phyloP scores from a whole-genome alignment of 169 alveolate genomes.

The Plasmodium malariae region DNA sequence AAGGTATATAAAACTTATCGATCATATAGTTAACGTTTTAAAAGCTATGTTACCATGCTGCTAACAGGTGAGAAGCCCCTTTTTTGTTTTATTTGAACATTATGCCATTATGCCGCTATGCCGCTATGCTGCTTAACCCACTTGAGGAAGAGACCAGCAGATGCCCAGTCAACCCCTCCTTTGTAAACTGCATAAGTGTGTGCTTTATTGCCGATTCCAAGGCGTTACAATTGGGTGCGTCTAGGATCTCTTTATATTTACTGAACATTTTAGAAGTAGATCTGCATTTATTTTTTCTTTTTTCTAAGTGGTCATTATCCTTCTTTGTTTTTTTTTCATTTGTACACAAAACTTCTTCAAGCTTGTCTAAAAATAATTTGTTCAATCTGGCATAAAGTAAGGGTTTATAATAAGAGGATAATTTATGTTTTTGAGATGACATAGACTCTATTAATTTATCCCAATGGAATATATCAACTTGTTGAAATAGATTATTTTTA shows the following conservation, averaged over 20 bases:
- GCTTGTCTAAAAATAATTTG: constrained; percentile 7
- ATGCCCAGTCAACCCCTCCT: too few relatives aligned
- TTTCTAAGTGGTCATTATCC: background rate
- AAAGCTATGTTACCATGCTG: too few relatives aligned
- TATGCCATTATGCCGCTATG: too few relatives aligned
- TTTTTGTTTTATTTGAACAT: too few relatives aligned
- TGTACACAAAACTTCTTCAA: background rate
- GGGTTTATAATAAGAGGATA: constrained; percentile 22
- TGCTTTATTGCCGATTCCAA: background rate
- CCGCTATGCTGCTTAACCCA: too few relatives aligned
- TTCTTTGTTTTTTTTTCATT: constrained; percentile 2
- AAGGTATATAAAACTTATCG: too few relatives aligned
- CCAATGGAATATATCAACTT: constrained; percentile 54
- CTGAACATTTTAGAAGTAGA: background rate
- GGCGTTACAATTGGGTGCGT: background rate
- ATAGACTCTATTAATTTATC: constrained; percentile 30
- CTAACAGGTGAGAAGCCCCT: too few relatives aligned
- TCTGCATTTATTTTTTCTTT: background rate
- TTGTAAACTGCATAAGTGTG: too few relatives aligned
- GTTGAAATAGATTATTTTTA: constrained; percentile 12
- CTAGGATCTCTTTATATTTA: background rate
- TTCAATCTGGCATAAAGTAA: constrained; percentile 47
- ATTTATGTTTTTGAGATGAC: constrained; percentile 3
- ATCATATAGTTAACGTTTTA: too few relatives aligned
- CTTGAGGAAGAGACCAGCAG: too few relatives aligned